Base-by-base conservation (phyloP, 2,329 filamentous ascomycete genomes). In the Cercospora sp. region DNA sequence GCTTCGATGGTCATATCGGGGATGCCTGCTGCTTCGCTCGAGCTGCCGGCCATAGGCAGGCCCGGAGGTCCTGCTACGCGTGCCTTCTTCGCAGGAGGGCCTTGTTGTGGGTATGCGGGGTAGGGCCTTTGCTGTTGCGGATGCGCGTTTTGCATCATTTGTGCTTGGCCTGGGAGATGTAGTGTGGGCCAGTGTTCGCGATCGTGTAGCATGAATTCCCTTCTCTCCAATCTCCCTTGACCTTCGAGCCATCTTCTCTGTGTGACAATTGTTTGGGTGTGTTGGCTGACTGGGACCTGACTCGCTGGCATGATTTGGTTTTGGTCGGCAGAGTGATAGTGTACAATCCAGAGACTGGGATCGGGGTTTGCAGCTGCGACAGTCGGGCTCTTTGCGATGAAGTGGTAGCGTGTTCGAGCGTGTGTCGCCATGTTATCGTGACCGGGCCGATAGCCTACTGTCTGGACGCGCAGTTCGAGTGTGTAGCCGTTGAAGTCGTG, bases 171-270 rank as follows among this genome's bases (percentile, higher is more conserved):
- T n/a, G 91, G 91, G 70, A 92, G 88, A 55, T 88, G 88, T 68
- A 98, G 90, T 26, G 89, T 89, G 3, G 95, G 94, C 94, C 94
- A 98, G 81, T 93, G 96, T 72, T 89, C 86, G 48, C 92, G 89
- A 80, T 98, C 95, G 60, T 91, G 89, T 20, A 98, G 85, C 90
- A 97, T 96, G 77, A 98, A 98, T 75, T 97, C 93, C 77, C 97
- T 96, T 73, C 93, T 90, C 66, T 90, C 87, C 55, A 97, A 89
- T 74, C 94, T 91, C 6, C 93, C 94, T 72, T 92, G 91, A 64
- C 84, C 86, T 80, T 91, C 80, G 83, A 91, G 79, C 74, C 84
- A 85, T 60, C 81, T 81, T n/a, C 88, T 84, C 73, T 88, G 87
- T 67, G 86, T 84, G 77, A 93, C 83, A 16, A 86, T 84, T 59